Evolutionary conservation across 2,329 filamentous ascomycete genomes (phyloP).

Genomic region (Rhynchosporium secalis): DNA sequence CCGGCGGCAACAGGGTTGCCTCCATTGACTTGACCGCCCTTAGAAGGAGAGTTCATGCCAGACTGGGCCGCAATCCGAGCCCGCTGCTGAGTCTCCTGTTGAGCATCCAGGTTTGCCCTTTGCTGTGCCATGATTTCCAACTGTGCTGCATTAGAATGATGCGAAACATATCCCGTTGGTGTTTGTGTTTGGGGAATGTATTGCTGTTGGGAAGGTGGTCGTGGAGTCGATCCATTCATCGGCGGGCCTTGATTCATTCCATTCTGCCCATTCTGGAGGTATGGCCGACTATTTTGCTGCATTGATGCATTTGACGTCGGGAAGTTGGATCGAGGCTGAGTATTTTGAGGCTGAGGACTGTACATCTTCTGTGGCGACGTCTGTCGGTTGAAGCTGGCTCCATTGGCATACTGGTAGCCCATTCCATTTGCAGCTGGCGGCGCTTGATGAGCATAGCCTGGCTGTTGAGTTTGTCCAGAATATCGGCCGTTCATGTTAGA

Average conservation of each 20-base stretch:
- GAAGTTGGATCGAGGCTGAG: conserved; percentile 30
- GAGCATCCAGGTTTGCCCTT: conserved; percentile 40
- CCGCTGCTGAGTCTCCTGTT: conserved; percentile 37
- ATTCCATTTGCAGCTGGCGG: conserved; percentile 34
- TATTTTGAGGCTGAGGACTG: conserved; percentile 30
- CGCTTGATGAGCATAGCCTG: conserved; percentile 32
- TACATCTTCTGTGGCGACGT: conserved; percentile 38
- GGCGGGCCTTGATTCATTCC: conserved; percentile 26
- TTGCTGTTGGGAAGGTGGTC: conserved; percentile 28
- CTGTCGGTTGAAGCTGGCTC: conserved; percentile 32
- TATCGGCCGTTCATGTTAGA: conserved; percentile 35
- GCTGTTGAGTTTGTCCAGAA: conserved; percentile 27
- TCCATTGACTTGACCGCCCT: conserved; percentile 32
- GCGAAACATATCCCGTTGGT: conserved; percentile 18
- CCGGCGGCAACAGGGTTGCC: conserved; percentile 29
- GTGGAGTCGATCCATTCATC: conserved; percentile 34
- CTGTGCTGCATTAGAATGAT: conserved; percentile 34
- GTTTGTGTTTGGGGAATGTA: conserved; percentile 23
- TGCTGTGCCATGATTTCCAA: conserved; percentile 42
- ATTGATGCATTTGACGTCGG: conserved; percentile 33
- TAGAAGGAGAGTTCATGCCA: conserved; percentile 31
- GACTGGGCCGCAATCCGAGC: conserved; percentile 37
- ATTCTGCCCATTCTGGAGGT: conserved; percentile 29
- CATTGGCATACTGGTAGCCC: conserved; percentile 35
- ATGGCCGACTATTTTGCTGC: conserved; percentile 29